Base-by-base conservation (phyloP, 2,329 filamentous ascomycete species). In the Thermochaetoides dissita region DNA sequence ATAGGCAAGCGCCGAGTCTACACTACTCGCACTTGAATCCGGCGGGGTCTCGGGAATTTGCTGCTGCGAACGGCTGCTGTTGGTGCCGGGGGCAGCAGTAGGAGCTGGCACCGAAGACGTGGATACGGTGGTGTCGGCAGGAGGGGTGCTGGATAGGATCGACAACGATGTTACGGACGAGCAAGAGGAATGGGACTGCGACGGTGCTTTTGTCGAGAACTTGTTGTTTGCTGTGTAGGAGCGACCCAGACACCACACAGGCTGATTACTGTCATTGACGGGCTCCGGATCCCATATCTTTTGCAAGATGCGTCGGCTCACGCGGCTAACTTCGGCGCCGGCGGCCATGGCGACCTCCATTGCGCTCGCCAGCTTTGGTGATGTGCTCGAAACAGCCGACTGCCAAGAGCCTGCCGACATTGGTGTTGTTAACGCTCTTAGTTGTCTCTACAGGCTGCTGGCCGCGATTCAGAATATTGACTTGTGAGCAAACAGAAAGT, bases 241-340 rank as follows among this genome's bases (percentile, higher is more conserved):
- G 42, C 62, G 61, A 31, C 74, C 74, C 6, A 96, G 68, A 56
- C 87, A 93, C 88, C 89, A 96, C 48, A 94, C 84, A 9, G 84
- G 76, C 31, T 75, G 69, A 48, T 79, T 71, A 44, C 78, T 68
- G 57, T 94, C 79, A 63, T 95, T 94, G 48, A 74, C 76, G 6
- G 87, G 88, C 49, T 88, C 79, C 0, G 87, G 86, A 53, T 95
- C 88, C 81, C 87, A 94, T 56, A 96, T 81, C 65, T 84, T 86
- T 63, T 89, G 84, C 46, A 95, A 80, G 53, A 95, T 78, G 49
- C 83, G 82, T 62, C 85, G 84, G 57, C 80, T 78, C 47, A 71
- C 71, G 52, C 83, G 81, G 52, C 83, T 76, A 46, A 93, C 78
- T 39, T 60, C 59, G 32, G 54, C 56, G 11, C 55, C 52, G 11